Evolutionary conservation across 495 filamentous ascomycete genomes (phyloP), one percentile per base, ranked within the genome.

Genomic region (Apiosordaria backusii): DNA sequence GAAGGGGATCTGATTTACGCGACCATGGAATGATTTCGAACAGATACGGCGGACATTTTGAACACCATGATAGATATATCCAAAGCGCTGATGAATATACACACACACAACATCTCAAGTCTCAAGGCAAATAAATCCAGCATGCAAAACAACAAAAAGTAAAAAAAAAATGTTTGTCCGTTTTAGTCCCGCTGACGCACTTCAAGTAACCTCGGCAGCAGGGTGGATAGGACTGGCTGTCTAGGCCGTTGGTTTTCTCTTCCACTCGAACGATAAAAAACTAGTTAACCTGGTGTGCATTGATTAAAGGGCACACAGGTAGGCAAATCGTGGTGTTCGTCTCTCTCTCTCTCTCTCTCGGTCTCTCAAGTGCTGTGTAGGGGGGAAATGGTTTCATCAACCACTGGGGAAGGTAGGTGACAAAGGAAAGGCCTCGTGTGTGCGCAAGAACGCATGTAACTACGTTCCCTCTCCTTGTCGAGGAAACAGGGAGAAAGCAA

Each of bases 211-310:
- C 79, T 57, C 68, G 77, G 76, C 79, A 82, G 77, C 83, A 81
- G 84, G 84, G 84, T 86, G 84, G 84, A 86, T 80, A 70, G 79
- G 83, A 84, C 84, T 71, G 82, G 84, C 78, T 86, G 84, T 86
- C 84, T 84, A 84, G 82, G 78, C 84, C 82, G 70, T 81, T 76
- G 75, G 76, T 65, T 85, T 76, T 66, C 76, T 86, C 79, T 85
- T 77, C 83, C 84, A 85, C 81, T 66, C 78, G 81, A 85, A 86
- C 83, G 82, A 85, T 84, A 79, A 72, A 74, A 81, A 75, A 67
- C n/a, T 80, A 80, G 78, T 78, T 80, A 77, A 83, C 83, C 79
- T 76, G 71, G 77, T 79, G 77, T 77, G 81, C 81, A 84, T 75
- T 64, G 82, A 78, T 67, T 64, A 73, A 73, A 75, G 35, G 35